phyloP scores from a whole-genome alignment of 2,329 filamentous ascomycete species.

The Trichoderma sp. region DNA sequence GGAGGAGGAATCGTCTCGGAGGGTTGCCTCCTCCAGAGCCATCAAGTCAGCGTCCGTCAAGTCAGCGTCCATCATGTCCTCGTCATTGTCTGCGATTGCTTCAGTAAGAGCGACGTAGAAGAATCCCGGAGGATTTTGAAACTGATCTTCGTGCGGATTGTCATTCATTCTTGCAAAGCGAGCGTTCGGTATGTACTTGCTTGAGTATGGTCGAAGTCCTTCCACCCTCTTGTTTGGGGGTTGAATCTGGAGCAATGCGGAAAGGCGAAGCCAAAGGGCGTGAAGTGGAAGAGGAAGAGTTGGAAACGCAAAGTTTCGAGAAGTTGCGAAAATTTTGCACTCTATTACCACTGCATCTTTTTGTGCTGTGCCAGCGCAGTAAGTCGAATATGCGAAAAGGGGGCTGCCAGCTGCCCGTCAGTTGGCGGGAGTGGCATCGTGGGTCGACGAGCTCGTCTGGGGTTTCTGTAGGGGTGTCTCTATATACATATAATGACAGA shows the following conservation, averaged over 20 bases:
- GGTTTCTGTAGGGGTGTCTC: too few species aligned
- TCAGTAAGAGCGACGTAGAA: background rate
- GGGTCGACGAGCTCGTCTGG: background rate
- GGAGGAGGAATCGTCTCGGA: background rate
- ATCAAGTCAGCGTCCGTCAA: background rate
- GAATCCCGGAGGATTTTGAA: background rate
- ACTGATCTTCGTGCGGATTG: background rate
- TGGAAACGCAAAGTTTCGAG: background rate
- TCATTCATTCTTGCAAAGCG: background rate
- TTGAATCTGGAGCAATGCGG: background rate
- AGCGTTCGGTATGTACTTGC: background rate
- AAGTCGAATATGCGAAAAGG: background rate
- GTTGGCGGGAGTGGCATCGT: background rate
- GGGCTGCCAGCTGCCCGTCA: background rate
- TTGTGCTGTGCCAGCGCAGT: background rate
- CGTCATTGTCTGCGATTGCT: background rate
- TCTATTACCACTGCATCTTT: background rate
- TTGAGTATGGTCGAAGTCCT: background rate
- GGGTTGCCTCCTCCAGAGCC: background rate
- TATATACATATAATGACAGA: background rate
- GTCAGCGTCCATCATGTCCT: background rate
- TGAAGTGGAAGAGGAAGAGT: background rate
- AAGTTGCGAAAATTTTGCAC: background rate
- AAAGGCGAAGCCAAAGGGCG: background rate
- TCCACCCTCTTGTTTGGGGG: background rate